phyloP scores from a whole-genome alignment of 1,284 basidiomycete species.

The Cryptococcus sp. region DNA sequence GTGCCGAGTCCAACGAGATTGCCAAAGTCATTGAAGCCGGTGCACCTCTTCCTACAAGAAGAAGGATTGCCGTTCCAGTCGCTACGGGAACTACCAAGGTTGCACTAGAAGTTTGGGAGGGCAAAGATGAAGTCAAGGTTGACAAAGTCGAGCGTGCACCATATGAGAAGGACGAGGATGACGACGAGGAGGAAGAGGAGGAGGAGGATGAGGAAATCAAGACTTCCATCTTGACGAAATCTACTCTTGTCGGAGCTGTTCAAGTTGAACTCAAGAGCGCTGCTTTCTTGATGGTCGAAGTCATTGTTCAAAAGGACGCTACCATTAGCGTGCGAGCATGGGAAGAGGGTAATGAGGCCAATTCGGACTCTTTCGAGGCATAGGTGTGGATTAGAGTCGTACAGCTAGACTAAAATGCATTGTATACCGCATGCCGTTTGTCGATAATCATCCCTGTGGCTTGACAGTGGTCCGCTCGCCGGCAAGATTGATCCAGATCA shows the following conservation, averaged over 20 bases:
- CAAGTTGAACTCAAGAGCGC: conserved; percentile 55
- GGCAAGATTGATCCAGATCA: no score
- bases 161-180: conserved; percentile 35
- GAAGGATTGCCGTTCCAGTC: conserved; percentile 68
- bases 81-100: conserved; percentile 57
- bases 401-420: conserved; percentile 6
- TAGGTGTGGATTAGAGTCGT: no score
- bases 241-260: conserved; percentile 52
- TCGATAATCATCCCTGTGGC: no score
- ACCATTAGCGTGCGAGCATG: conserved; percentile 51
- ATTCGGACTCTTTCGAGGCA: conserved; percentile 29
- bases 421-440: no score
- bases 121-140: conserved; percentile 70
- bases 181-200: conserved; percentile 56
- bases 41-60: conserved; percentile 72
- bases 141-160: conserved; percentile 58
- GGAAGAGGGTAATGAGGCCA: conserved; percentile 37
- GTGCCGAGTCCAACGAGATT: conserved; percentile 50
- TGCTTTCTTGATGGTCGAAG: conserved; percentile 61
- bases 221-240: conserved; percentile 61
- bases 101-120: conserved; percentile 83
- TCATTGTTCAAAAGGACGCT: conserved; percentile 53
- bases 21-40: conserved; percentile 65
- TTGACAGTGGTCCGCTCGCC: no score
- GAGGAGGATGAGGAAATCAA: conserved; percentile 66